Conservation (phyloP, 2,329 filamentous ascomycete species). For the Diaporthe humulicola region DNA sequence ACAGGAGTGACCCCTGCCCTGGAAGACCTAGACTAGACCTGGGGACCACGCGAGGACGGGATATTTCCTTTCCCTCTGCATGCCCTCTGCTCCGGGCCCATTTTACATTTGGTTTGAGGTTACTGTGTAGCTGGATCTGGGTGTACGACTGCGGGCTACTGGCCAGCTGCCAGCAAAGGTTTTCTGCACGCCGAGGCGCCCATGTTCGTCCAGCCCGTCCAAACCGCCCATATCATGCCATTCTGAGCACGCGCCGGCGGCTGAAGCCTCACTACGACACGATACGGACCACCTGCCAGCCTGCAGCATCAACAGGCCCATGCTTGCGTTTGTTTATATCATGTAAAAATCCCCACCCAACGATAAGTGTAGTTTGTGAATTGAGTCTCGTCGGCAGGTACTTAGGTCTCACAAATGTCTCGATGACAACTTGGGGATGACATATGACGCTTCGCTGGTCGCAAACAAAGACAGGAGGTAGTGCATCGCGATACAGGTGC, state of each 20-base stretch:
- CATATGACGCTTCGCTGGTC: conserved; percentile 12
- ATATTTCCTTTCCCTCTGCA: conserved; percentile 2
- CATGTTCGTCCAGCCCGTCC: neutral
- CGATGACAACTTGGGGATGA: conserved; percentile 3
- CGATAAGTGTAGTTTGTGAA: neutral
- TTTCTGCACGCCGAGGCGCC: conserved; percentile 9
- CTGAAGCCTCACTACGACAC: neutral
- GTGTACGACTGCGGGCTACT: neutral
- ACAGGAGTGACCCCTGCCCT: neutral
- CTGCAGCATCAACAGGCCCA: neutral
- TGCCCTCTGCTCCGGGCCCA: neutral
- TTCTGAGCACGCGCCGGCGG: neutral
- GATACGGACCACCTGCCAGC: neutral
- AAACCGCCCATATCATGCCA: conserved; percentile 12
- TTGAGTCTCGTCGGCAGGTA: neutral
- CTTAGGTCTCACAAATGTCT: neutral
- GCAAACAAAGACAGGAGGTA: conserved; percentile 14
- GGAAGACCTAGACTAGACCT: neutral
- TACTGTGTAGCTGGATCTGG: neutral
- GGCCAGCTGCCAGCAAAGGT: neutral
- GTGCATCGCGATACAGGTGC: neutral
- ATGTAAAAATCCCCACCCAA: neutral
- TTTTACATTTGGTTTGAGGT: conserved; percentile 9
- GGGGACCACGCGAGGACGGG: conserved; percentile 1
- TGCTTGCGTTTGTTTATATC: neutral